phyloP scores from a whole-genome alignment of 1,284 basidiomycete genomes.

The Taiwanofungus camphoratus region DNA sequence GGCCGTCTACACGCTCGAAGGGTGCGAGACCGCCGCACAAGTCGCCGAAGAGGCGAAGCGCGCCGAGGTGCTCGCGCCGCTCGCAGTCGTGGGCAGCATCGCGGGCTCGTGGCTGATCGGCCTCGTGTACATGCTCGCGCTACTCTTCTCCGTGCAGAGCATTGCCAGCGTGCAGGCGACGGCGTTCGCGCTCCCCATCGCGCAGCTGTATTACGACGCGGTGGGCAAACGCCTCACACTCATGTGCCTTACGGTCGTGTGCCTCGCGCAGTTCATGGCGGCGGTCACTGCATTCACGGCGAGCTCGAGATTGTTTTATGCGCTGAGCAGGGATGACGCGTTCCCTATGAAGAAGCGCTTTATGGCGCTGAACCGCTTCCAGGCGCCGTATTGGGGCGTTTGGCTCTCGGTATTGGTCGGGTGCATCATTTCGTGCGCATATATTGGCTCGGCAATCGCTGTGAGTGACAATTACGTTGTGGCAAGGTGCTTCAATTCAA shows the following conservation, averaged over 20 bases:
- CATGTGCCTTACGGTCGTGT: conserved; percentile 47
- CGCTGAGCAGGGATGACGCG: conserved; percentile 49
- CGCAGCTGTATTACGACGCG: conserved; percentile 53
- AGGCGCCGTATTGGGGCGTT: conserved; percentile 52
- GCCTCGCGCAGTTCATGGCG: conserved; percentile 50
- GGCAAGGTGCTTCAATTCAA: not conserved
- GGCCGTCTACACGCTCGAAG: conserved; percentile 59
- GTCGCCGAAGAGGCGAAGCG: conserved; percentile 55
- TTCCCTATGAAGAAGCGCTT: conserved; percentile 41
- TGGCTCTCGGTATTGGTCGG: conserved; percentile 51
- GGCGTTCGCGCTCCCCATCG: conserved; percentile 50
- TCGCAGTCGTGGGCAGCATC: conserved; percentile 51
- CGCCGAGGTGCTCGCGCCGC: conserved; percentile 50
- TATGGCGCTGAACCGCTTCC: conserved; percentile 46
- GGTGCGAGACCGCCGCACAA: conserved; percentile 59
- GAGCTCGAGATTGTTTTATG: conserved; percentile 52
- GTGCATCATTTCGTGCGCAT: conserved; percentile 52
- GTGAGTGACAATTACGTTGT: conserved; percentile 33
- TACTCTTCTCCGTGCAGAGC: conserved; percentile 53
- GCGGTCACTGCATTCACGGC: conserved; percentile 57
- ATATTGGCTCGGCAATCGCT: conserved; percentile 50
- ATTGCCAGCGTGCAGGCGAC: conserved; percentile 45
- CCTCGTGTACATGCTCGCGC: conserved; percentile 52
- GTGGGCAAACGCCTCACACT: conserved; percentile 43
- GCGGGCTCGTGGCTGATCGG: conserved; percentile 59